Base-by-base conservation (phyloP, 225 moss, liverwort and hornwort genomes). In the Pseudisothecium myosuroides region DNA sequence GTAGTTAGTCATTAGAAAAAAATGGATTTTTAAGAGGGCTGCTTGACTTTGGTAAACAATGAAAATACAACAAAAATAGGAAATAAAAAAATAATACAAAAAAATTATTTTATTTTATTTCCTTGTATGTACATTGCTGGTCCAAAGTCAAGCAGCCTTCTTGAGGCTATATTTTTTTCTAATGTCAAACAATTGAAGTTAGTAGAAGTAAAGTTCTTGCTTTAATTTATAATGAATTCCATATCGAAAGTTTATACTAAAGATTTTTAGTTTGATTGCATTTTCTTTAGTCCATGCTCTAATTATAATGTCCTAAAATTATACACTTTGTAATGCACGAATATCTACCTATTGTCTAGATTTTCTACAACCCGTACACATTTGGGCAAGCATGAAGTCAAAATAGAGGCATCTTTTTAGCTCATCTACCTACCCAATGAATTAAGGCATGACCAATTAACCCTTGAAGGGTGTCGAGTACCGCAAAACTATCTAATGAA, bases 401-500 rank as follows among this genome's bases (percentile, higher is more conserved):
- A 52, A 34, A 34, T 8, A 50, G 0, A 34, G 0, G 3, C 34
- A 32, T 50, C 7, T 1, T 34, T 19, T 76, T 50, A 34, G 14
- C 4, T 34, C 14, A 34, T 49, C 32, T 21, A 32, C 14, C 8
- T 15, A 5, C 20, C 29, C 2, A 20, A 0, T 76, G 11, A 45
- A 2, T 10, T 73, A 45, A 4, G 29, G 3, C 20, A 76, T 36
- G 36, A 36, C 14, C 21, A 73, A 71, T 71, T 15, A 34, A 24
- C 0, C 39, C 5, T 69, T 69, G 0, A 23, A 24, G 5, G 7
- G 1, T 0, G 1, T 0, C 11, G 17, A 34, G 17, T 17, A n/a
- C 1, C 23, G n/a, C n/a, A 2, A n/a, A 22, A 22, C 4, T 22
- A 7, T 13, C 0, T 2, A 0, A 23, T 23, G 13, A 7, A n/a